Evolutionary conservation across 2,329 filamentous ascomycete genomes (phyloP).

Genomic region (Hypoxylon rubiginosum): DNA sequence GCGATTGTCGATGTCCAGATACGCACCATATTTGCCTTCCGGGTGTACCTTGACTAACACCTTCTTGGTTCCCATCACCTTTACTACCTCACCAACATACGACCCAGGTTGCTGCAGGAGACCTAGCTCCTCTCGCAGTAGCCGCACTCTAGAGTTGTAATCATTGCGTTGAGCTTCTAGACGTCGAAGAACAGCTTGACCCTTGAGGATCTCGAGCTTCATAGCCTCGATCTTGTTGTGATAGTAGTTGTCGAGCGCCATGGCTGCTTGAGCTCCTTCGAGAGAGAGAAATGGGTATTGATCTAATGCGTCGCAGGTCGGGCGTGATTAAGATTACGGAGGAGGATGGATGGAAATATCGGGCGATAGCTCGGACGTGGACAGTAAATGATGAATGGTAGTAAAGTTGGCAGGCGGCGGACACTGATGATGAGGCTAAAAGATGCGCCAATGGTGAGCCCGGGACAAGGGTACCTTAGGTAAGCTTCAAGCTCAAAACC

Average conservation of each 20-base stretch:
- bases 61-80: constrained; percentile 99
- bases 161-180: constrained; percentile 98
- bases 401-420: constrained; percentile 3
- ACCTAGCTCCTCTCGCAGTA: constrained; percentile 94
- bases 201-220: constrained; percentile 99
- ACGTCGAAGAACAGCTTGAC: constrained; percentile 92
- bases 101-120: constrained; percentile 96
- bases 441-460: constrained; percentile 33
- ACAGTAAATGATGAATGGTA: constrained; percentile 12
- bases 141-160: constrained; percentile 97
- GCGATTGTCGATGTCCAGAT: neutral
- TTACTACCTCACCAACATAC: constrained; percentile 99
- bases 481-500: constrained; percentile 19
- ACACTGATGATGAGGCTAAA: constrained; percentile 34
- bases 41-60: constrained; percentile 99
- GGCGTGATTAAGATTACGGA: neutral
- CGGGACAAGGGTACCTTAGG: constrained; percentile 22
- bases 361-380: constrained; percentile 4
- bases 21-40: constrained; percentile 97
- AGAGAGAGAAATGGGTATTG: constrained; percentile 34
- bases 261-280: constrained; percentile 64
- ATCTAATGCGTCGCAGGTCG: constrained; percentile 28
- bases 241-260: constrained; percentile 99
- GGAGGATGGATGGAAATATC: constrained; percentile 1
- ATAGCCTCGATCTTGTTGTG: constrained; percentile 99